These are phyloP conservation scores for Corynascus novoguineensis DNA, from an alignment of 495 filamentous ascomycete genomes.

Conservation along the genomic window DNA sequence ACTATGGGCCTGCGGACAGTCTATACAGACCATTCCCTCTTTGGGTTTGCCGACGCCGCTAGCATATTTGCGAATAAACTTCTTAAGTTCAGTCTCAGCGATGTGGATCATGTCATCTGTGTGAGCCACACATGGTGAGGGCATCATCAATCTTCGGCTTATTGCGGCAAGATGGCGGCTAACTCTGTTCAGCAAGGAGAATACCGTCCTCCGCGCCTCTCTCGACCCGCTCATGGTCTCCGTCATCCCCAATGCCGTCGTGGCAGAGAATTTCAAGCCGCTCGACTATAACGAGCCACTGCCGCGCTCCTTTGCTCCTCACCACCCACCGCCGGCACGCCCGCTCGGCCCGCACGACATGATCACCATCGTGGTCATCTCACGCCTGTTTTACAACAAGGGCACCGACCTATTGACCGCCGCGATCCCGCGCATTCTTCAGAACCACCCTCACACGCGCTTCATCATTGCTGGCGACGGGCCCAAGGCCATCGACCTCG, in stretches of 20 bases:
- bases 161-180: not conserved
- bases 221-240: constrained; percentile 95
- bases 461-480: constrained; percentile 96
- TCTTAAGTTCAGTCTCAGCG: constrained; percentile 90
- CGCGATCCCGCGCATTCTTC: constrained; percentile 85
- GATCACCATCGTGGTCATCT: constrained; percentile 95
- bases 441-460: constrained; percentile 82
- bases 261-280: constrained; percentile 91
- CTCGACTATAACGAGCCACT: constrained; percentile 40
- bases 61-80: constrained; percentile 97
- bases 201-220: constrained; percentile 90
- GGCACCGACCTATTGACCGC: constrained; percentile 93
- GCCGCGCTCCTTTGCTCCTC: not conserved
- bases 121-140: constrained; percentile 93
- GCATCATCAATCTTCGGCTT: not conserved
- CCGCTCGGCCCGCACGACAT: constrained; percentile 71
- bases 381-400: constrained; percentile 97
- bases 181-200: constrained; percentile 69
- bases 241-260: constrained; percentile 94
- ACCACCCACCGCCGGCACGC: constrained; percentile 34
- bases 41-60: constrained; percentile 93
- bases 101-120: constrained; percentile 97
- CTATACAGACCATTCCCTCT: constrained; percentile 96
- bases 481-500: constrained; percentile 92
- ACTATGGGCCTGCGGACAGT: constrained; percentile 96